A percentile compares a stretch with the other conserved stretches of the same genome.
phyloP scores from a whole-genome alignment of 2,329 filamentous ascomycete genomes.

The Paramyrothecium sp. region DNA sequence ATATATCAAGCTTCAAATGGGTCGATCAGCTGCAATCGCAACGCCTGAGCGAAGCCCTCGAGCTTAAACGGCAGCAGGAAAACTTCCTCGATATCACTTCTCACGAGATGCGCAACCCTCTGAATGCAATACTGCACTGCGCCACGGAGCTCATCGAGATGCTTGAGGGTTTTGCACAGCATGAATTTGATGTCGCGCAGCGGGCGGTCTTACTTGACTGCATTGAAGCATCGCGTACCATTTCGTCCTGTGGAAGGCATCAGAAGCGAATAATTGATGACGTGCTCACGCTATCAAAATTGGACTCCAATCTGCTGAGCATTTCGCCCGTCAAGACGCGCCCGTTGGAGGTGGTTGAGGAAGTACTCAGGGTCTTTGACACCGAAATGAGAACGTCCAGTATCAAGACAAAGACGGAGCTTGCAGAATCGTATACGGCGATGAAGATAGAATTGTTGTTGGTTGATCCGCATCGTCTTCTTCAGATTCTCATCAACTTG shows the following conservation, averaged over 20 bases:
- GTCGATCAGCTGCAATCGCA: not conserved
- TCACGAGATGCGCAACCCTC: slow-evolving; percentile 1
- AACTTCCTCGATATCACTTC: slow-evolving; percentile 1
- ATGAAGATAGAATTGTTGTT: not conserved
- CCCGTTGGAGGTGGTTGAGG: not conserved
- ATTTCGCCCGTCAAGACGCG: not conserved
- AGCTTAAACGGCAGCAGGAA: not conserved
- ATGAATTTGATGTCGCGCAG: not conserved
- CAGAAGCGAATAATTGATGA: slow-evolving; percentile 1
- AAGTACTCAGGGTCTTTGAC: not conserved
- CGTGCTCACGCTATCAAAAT: not conserved
- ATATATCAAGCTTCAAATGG: slow-evolving; percentile 1
- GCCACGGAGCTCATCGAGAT: not conserved
- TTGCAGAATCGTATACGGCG: not conserved
- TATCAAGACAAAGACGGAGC: not conserved
- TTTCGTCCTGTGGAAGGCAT: not conserved
- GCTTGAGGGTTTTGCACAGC: not conserved
- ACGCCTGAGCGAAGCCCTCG: not conserved
- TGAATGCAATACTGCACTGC: not conserved
- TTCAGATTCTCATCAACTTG: slow-evolving; percentile 1
- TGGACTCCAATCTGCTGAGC: not conserved
- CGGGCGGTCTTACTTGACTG: not conserved
- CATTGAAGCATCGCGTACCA: not conserved
- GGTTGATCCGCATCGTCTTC: not conserved
- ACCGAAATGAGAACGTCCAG: not conserved